Conservation (phyloP, 2,329 filamentous ascomycete genomes). For the Monilinia fructigena region DNA sequence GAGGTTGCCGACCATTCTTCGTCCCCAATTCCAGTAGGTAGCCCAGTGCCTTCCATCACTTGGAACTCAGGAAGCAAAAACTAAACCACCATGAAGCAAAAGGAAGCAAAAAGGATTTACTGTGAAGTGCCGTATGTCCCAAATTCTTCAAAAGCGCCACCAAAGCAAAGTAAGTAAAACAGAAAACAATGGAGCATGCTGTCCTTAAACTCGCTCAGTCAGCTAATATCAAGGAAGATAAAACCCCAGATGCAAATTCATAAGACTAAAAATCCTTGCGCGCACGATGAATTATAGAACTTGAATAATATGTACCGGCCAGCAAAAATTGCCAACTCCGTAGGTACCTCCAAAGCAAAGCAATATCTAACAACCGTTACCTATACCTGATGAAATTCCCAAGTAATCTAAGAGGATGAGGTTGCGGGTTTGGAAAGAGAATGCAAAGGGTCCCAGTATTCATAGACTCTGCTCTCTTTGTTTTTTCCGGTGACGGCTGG, state of each 20-base stretch:
- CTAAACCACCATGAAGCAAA: background rate
- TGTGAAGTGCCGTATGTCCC: slow-evolving; percentile 19
- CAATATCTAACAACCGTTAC: slow-evolving; percentile 16
- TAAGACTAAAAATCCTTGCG: background rate
- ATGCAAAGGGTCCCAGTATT: slow-evolving; percentile 54
- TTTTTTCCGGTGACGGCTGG: slow-evolving; percentile 51
- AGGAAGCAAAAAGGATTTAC: slow-evolving; percentile 7
- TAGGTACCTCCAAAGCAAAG: slow-evolving; percentile 9
- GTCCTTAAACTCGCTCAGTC: background rate
- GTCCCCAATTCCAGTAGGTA: background rate
- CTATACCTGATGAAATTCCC: background rate
- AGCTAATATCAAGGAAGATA: background rate
- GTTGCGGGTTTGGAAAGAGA: slow-evolving; percentile 11
- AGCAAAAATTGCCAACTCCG: slow-evolving; percentile 7
- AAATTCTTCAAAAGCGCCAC: slow-evolving; percentile 1
- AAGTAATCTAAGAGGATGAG: slow-evolving; percentile 2
- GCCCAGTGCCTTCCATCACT: background rate
- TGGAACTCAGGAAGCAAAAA: background rate
- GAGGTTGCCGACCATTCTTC: background rate
- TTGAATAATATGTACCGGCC: background rate
- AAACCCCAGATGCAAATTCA: background rate
- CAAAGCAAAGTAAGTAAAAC: background rate
- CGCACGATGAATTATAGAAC: background rate
- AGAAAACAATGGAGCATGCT: background rate
- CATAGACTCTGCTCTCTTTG: slow-evolving; percentile 51